phyloP scores from a whole-genome alignment of 2,329 filamentous ascomycete genomes.

The Trichoderma koningii region DNA sequence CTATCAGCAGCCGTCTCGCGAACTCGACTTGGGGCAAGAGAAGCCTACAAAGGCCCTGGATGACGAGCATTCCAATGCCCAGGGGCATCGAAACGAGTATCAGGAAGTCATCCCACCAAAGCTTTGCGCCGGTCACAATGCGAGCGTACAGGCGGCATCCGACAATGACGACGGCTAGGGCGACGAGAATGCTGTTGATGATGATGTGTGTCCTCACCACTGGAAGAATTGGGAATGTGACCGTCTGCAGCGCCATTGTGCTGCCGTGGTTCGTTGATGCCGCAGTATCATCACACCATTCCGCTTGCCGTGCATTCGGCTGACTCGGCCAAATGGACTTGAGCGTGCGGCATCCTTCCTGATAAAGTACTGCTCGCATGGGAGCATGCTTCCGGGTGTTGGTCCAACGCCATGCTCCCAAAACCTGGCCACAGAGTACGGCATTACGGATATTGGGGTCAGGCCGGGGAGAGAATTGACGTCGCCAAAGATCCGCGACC shows the following conservation, averaged over 20 bases:
- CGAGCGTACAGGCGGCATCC: conserved; percentile 36
- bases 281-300: background rate
- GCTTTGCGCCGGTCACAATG: conserved; percentile 33
- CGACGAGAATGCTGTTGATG: conserved; percentile 11
- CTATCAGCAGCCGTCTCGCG: background rate
- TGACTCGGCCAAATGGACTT: background rate
- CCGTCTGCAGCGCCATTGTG: conserved; percentile 6
- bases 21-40: background rate
- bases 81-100: conserved; percentile 40
- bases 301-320: background rate
- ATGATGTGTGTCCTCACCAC: conserved; percentile 11
- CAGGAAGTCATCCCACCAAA: conserved; percentile 45
- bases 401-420: too few species aligned
- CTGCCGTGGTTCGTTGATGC: background rate
- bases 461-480: too few species aligned
- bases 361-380: background rate
- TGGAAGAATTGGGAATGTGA: background rate
- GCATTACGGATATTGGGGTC: background rate
- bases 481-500: background rate
- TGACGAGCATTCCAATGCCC: conserved; percentile 36
- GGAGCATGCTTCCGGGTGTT: too few species aligned
- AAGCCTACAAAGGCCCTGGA: conserved; percentile 38
- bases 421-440: too few species aligned
- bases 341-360: background rate
- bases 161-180: conserved; percentile 34